A percentile compares a stretch with the other conserved stretches of the same genome.
These are phyloP conservation scores for Komagataella ulmi DNA, from an alignment of 805 yeast species.

Conservation along the genomic window DNA sequence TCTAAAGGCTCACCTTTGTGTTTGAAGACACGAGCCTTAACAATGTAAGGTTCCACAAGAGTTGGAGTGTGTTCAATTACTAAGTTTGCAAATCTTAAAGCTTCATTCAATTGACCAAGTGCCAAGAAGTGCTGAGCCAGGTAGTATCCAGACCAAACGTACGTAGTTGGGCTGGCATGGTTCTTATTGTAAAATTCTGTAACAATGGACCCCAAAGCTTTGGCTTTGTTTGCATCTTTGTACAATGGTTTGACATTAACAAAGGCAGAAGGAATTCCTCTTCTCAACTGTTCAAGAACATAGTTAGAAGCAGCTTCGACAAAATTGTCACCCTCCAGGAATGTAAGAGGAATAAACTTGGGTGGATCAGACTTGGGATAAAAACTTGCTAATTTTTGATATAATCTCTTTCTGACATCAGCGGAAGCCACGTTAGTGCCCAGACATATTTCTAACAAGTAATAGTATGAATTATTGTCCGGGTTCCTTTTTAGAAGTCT, in stretches of 20 bases:
- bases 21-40: constrained; percentile 71
- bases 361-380: constrained; percentile 84
- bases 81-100: constrained; percentile 41
- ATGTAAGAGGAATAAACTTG: constrained; percentile 62
- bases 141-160: constrained; percentile 63
- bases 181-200: constrained; percentile 26
- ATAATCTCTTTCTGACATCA: constrained; percentile 42
- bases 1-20: constrained; percentile 45
- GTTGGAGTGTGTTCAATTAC: constrained; percentile 73
- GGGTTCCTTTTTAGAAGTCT: constrained; percentile 74
- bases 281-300: constrained; percentile 44
- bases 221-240: constrained; percentile 24
- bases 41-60: constrained; percentile 65
- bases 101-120: constrained; percentile 35
- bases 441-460: constrained; percentile 50
- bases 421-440: constrained; percentile 32
- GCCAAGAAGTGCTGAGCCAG: constrained; percentile 66
- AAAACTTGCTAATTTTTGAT: constrained; percentile 47
- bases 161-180: constrained; percentile 25
- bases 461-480: constrained; percentile 57
- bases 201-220: constrained; percentile 39
- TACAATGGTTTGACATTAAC: constrained; percentile 76
- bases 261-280: constrained; percentile 87
- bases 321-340: constrained; percentile 39
- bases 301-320: constrained; percentile 35